These are phyloP conservation scores for Chytriomyces sp. DNA, from an alignment of 192 early-diverging fungal genomes.

Conservation along the genomic window DNA sequence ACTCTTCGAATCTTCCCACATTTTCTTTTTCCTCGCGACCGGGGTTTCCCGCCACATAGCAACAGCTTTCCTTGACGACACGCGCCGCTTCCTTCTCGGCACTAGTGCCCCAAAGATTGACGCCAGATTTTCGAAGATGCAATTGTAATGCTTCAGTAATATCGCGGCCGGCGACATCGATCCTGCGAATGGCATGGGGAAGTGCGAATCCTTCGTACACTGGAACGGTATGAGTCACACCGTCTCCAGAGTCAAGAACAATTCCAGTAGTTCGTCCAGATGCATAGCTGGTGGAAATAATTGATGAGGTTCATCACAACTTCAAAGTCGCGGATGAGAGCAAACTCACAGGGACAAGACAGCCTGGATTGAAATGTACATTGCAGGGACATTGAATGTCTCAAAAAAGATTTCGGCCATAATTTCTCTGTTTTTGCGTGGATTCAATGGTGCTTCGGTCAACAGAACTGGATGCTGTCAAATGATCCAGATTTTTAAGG, in stretches of 20 bases:
- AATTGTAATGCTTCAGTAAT: conserved; percentile 91
- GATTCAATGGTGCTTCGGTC: conserved; percentile 97
- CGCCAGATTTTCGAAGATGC: conserved; percentile 87
- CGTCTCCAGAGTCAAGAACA: conserved; percentile 95
- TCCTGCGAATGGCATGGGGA: conserved; percentile 88
- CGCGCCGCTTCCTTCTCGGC: conserved; percentile 36
- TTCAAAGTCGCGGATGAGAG: not conserved
- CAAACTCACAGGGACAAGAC: conserved; percentile 84
- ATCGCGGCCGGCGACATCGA: conserved; percentile 93
- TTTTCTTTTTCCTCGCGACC: conserved; percentile 60
- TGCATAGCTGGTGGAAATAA: conserved; percentile 69
- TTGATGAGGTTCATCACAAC: not conserved
- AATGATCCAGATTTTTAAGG: not conserved
- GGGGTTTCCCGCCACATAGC: conserved; percentile 33
- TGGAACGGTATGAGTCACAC: conserved; percentile 94
- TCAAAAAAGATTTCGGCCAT: conserved; percentile 98
- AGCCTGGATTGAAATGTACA: conserved; percentile 97
- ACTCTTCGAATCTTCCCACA: conserved; percentile 65
- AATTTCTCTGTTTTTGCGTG: conserved; percentile 86
- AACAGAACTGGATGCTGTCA: conserved; percentile 92
- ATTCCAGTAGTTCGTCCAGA: conserved; percentile 97
- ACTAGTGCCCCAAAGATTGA: conserved; percentile 69
- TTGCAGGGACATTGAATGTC: conserved; percentile 97
- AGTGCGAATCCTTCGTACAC: conserved; percentile 97
- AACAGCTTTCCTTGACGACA: conserved; percentile 30